These are phyloP conservation scores for Lasiosphaeris hirsuta DNA, from an alignment of 495 filamentous ascomycete genomes.

Conservation along the genomic window DNA sequence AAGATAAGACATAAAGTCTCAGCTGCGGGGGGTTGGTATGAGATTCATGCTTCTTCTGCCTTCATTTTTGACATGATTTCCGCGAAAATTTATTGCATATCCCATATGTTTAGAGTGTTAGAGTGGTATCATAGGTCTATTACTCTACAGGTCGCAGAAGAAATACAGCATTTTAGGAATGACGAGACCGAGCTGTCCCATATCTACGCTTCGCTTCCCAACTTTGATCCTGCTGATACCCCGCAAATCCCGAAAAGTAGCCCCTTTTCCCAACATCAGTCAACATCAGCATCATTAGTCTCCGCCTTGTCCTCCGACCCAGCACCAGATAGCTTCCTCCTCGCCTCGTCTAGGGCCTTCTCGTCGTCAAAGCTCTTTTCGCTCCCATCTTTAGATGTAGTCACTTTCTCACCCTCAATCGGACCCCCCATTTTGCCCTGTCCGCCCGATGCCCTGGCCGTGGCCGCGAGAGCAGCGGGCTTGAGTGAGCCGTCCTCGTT, in stretches of 20 bases:
- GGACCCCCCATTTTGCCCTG: slow-evolving; percentile 6
- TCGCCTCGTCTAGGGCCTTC: slow-evolving; percentile 26
- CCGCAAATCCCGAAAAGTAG: not conserved
- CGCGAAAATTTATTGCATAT: too few species aligned
- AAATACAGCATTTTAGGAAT: too few species aligned
- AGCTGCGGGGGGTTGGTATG: too few species aligned
- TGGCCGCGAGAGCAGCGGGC: slow-evolving; percentile 33
- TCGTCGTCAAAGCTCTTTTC: slow-evolving; percentile 22
- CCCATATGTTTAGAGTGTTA: too few species aligned
- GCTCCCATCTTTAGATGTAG: slow-evolving; percentile 9
- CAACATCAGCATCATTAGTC: slow-evolving; percentile 29
- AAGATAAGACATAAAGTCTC: too few species aligned
- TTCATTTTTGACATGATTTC: too few species aligned
- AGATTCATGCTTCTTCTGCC: too few species aligned
- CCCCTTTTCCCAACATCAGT: slow-evolving; percentile 17
- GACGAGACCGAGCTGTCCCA: too few species aligned
- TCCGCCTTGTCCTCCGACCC: not conserved
- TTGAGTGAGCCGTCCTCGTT: slow-evolving; percentile 57
- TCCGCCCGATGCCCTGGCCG: slow-evolving; percentile 9
- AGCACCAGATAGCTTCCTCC: slow-evolving; percentile 16
- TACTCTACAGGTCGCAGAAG: too few species aligned
- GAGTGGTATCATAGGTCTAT: too few species aligned
- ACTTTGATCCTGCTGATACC: not conserved
- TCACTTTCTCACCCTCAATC: not conserved
- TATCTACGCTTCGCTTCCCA: too few species aligned